A percentile compares a stretch with the other conserved stretches of the same genome.
phyloP scores from a whole-genome alignment of 148 eudicot genomes.

The Camellia sinensis region DNA sequence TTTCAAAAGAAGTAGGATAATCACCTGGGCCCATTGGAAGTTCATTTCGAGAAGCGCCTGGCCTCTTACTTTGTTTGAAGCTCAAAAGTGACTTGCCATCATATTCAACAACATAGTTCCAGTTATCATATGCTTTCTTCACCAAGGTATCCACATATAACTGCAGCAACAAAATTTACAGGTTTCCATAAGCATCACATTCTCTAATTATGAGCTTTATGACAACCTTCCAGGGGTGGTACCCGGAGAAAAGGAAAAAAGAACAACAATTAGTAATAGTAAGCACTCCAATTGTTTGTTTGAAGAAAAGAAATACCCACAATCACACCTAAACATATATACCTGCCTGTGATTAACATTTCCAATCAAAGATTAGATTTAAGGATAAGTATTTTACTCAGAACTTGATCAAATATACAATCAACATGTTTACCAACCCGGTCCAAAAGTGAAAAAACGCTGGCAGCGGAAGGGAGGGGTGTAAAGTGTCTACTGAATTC shows the following conservation, averaged over 20 bases:
- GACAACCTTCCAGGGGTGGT: too few species aligned
- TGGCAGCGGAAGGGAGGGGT: too few species aligned
- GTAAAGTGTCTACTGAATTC: not conserved
- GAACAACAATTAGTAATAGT: too few species aligned
- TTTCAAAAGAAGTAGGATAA: conserved; percentile 47
- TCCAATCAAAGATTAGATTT: not conserved
- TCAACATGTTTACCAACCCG: too few species aligned
- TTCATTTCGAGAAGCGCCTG: conserved; percentile 50
- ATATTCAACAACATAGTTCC: conserved; percentile 90
- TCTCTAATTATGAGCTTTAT: not conserved
- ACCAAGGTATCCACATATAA: conserved; percentile 73
- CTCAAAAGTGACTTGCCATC: conserved; percentile 78
- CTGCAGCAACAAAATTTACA: conserved; percentile 33
- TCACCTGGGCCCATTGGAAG: conserved; percentile 35
- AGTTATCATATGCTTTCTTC: conserved; percentile 92
- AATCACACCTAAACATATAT: not conserved
- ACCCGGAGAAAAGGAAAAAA: too few species aligned
- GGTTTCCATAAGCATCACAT: not conserved
- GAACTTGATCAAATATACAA: not conserved
- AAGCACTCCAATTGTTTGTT: too few species aligned
- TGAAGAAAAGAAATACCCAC: not conserved
- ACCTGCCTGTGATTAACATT: not conserved
- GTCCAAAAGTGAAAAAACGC: not conserved
- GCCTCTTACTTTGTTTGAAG: conserved; percentile 61
- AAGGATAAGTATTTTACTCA: not conserved